Base-by-base conservation (phyloP, 495 filamentous ascomycete species). In the Podospora fimiseda region DNA sequence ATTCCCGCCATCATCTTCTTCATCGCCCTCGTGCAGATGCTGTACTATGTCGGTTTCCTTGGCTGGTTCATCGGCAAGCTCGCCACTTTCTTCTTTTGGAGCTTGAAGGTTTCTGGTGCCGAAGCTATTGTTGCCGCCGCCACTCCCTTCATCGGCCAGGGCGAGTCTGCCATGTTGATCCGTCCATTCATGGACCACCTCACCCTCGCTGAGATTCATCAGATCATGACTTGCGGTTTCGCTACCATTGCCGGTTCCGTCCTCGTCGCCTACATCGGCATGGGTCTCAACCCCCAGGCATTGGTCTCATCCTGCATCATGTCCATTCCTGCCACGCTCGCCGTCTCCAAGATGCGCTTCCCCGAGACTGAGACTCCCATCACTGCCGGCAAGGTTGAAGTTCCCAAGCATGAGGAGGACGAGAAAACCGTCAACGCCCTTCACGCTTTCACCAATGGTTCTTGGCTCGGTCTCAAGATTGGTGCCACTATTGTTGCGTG, bases 111-210 rank as follows among this genome's bases (percentile, higher is more conserved):
- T n/a, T 93, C 89, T n/a, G 90, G 90, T 38, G 89, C 87, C 42
- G 90, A 95, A 64, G 89, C 90, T 19, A 86, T 96, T 23, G 90
- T 95, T 22, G 90, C 90, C 23, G 87, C 90, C 40, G 90, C 90
- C n/a, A 90, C 90, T 4, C 90, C 90, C 1, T 96, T 95, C 70
- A 91, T 95, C 58, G 90, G 90, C 24, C 90, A 93, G 71, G 90
- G 90, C 56, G 90, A 96, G 74, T 90, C 87, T 7, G 90, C 88
- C 30, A 92, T 96, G 85, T 72, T 96, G 46, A 89, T 96, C 71
- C 82, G 82, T 36, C 89, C 89, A 6, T 96, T 91, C 68, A 80
- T 96, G 43, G 70, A 85, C 5, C 81, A 93, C 65, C 74, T 94
- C 52, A 96, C 90, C 36, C 68, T 80, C 58, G 88, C 89, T 51